phyloP scores from a whole-genome alignment of 139 green algal species.

The Desmodesmus armatus region DNA sequence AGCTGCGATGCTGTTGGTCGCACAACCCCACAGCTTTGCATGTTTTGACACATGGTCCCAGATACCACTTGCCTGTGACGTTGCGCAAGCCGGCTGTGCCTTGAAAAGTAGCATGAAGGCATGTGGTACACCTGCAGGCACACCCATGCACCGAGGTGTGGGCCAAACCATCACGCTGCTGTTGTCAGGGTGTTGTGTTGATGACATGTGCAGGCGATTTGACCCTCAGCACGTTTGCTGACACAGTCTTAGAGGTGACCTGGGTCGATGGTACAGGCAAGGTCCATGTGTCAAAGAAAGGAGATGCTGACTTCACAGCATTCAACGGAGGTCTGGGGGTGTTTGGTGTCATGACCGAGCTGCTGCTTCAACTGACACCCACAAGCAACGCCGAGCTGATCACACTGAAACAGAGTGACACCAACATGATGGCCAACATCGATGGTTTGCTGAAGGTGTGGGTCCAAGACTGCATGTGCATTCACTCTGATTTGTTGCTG shows the following conservation, averaged over 20 bases:
- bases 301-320: neutral
- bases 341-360: slow-evolving; percentile 40
- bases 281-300: neutral
- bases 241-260: slow-evolving; percentile 13
- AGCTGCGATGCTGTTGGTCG: too few relatives aligned
- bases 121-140: too few relatives aligned
- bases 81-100: too few relatives aligned
- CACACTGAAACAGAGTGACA: slow-evolving; percentile 11
- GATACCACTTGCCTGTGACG: too few relatives aligned
- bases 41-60: too few relatives aligned
- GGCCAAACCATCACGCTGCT: too few relatives aligned
- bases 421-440: slow-evolving; percentile 28
- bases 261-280: slow-evolving; percentile 38
- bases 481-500: neutral
- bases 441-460: slow-evolving; percentile 24
- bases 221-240: neutral
- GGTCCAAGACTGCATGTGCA: neutral
- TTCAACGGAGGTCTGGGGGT: slow-evolving; percentile 23
- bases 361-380: slow-evolving; percentile 30
- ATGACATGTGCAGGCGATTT: too few relatives aligned
- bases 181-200: too few relatives aligned
- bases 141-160: too few relatives aligned
- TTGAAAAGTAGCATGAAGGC: too few relatives aligned
- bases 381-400: slow-evolving; percentile 1
- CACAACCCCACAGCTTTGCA: too few relatives aligned